Evolutionary conservation across 768 basidiomycete species (phyloP), one percentile per base, ranked within the genome.

Genomic region (Boletus rex-veris): DNA sequence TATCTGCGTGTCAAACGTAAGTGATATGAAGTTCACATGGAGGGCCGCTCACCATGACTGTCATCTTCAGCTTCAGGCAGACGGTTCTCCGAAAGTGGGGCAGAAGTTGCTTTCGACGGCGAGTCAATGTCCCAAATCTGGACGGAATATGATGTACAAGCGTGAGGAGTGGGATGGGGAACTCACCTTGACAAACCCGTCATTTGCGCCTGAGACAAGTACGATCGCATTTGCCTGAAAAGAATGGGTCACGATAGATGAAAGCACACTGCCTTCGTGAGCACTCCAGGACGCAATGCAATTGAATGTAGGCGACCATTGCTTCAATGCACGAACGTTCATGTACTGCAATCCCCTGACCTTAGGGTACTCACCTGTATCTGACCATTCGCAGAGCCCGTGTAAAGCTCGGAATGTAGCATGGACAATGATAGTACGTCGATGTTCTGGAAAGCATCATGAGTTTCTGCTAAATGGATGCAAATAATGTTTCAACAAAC

Each of bases 301-400:
- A 57, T 94, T 85, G 63, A 97, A 98, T 1, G 86, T 83, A 1
- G 85, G 77, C 24, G 91, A 92, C 79, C 88, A 93, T 28, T 90
- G 79, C 85, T 95, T 61, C 9, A 30, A 47, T 43, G 2, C 21
- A 43, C 9, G 16, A 31, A 18, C 16, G 14, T 53, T 19, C 50
- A 52, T 47, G 21, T 31, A 49, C 4, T 21, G 37, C 2, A 18
- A 40, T 44, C 15, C n/a, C 26, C 7, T 19, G 8, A 42, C 26
- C 15, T 52, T 36, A 16, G 3, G 45, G 42, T 14, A 57, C 63
- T 31, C 52, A 90, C 89, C 75, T 90, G 83, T 35, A 96, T 76
- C 62, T 81, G 78, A 1, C 83, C 83, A 70, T 88, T 75, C 50
- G 89, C 76, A 62, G 82, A 76, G 71, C 85, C 77, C 47, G 88